Conservation (phyloP, 345 rosid genomes). For the Salix exigua region DNA sequence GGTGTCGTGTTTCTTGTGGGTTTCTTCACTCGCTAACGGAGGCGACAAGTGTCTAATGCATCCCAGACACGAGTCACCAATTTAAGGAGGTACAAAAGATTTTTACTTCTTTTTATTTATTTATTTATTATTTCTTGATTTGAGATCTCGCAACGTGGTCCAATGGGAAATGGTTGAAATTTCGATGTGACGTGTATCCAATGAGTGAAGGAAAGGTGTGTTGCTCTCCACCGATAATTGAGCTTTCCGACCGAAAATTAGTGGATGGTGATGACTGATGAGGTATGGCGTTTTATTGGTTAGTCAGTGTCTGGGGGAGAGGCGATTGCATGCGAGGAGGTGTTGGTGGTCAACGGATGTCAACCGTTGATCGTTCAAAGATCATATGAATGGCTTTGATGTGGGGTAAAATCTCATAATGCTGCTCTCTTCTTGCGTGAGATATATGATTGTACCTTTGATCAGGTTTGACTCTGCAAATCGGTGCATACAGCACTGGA, state of each 20-base stretch:
- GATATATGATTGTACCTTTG: too few species aligned
- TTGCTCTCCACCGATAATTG: conserved; percentile 29
- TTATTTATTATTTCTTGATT: neutral
- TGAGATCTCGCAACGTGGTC: conserved; percentile 49
- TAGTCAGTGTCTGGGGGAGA: neutral
- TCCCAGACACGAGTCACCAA: conserved; percentile 59
- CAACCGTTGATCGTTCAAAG: neutral
- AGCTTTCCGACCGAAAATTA: conserved; percentile 24
- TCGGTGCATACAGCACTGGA: too few species aligned
- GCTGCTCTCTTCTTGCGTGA: too few species aligned
- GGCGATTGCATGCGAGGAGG: neutral
- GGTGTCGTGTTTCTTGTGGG: conserved; percentile 32
- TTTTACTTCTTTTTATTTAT: neutral
- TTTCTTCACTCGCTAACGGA: conserved; percentile 23
- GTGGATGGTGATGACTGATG: conserved; percentile 6
- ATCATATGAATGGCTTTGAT: neutral
- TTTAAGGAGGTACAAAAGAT: conserved; percentile 40
- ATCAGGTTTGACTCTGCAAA: too few species aligned
- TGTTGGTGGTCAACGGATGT: neutral
- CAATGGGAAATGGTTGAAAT: conserved; percentile 29
- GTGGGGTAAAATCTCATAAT: too few species aligned
- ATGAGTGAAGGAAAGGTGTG: conserved; percentile 40
- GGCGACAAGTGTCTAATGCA: conserved; percentile 79
- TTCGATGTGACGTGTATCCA: conserved; percentile 39
- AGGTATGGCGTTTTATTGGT: neutral